phyloP scores from a whole-genome alignment of 2,329 filamentous ascomycete species.

The Aspergillus sp. region DNA sequence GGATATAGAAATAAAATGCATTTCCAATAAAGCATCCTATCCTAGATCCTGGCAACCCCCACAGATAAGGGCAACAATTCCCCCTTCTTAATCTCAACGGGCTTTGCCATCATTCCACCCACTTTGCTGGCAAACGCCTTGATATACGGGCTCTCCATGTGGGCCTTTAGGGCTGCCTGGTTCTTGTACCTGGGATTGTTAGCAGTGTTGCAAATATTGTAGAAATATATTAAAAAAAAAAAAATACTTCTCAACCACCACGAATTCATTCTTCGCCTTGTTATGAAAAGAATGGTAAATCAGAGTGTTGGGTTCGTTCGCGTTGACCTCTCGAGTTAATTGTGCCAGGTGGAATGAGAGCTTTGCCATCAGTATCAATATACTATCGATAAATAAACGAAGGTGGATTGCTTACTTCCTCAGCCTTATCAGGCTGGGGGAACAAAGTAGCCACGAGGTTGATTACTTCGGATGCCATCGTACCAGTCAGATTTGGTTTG shows the following conservation, averaged over 20 bases:
- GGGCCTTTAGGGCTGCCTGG: constrained; percentile 17
- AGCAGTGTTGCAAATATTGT: not conserved
- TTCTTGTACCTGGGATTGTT: constrained; percentile 20
- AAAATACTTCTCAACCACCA: constrained; percentile 28
- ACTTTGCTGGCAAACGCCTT: constrained; percentile 15
- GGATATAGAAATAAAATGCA: constrained; percentile 6
- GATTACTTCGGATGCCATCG: constrained; percentile 23
- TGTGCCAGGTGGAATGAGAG: constrained; percentile 19
- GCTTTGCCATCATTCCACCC: constrained; percentile 14
- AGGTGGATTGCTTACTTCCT: constrained; percentile 20
- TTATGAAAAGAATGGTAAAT: constrained; percentile 25
- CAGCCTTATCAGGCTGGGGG: constrained; percentile 26
- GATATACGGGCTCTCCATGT: constrained; percentile 20
- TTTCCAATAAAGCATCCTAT: constrained; percentile 2
- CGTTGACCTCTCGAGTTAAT: constrained; percentile 23
- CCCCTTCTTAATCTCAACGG: constrained; percentile 19
- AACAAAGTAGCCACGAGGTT: constrained; percentile 25
- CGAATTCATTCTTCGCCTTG: constrained; percentile 24
- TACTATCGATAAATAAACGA: not conserved
- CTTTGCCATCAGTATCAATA: constrained; percentile 9
- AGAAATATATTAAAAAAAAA: not conserved
- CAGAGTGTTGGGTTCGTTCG: constrained; percentile 26
- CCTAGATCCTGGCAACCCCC: constrained; percentile 18
- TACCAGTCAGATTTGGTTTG: not conserved
- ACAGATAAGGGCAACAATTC: constrained; percentile 13